phyloP scores from a whole-genome alignment of 768 basidiomycete species.

The Strobilomyces echinocephalus region DNA sequence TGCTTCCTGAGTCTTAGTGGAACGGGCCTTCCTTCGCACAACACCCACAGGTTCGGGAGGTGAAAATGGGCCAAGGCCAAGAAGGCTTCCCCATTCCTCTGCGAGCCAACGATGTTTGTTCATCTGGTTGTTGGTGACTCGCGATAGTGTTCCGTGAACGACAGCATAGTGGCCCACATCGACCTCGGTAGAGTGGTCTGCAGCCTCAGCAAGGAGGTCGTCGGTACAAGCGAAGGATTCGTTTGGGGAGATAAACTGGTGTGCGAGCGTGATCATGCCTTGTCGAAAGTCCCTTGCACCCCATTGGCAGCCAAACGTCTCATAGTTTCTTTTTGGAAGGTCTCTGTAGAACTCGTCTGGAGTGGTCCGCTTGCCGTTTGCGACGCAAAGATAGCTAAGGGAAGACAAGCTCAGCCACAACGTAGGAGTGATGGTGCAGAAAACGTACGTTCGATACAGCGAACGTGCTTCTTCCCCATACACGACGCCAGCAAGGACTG shows the following conservation, averaged over 20 bases:
- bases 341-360: not conserved
- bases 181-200: constrained; percentile 1
- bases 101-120: not conserved
- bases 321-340: not conserved
- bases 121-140: not conserved
- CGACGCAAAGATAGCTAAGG: constrained; percentile 3
- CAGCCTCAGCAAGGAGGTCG: not conserved
- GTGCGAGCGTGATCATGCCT: constrained; percentile 3
- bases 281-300: constrained; percentile 3
- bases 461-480: not conserved
- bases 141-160: not conserved
- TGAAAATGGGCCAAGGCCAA: not conserved
- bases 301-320: not conserved
- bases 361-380: not conserved
- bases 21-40: not conserved
- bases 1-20: not conserved
- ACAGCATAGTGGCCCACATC: not conserved
- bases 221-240: not conserved
- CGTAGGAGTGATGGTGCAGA: not conserved
- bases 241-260: not conserved
- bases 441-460: not conserved
- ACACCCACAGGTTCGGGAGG: not conserved
- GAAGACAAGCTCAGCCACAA: not conserved
- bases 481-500: not conserved
- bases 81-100: not conserved